These are phyloP conservation scores for Candida bentonensis DNA, from an alignment of 805 yeast genomes.

Conservation along the genomic window DNA sequence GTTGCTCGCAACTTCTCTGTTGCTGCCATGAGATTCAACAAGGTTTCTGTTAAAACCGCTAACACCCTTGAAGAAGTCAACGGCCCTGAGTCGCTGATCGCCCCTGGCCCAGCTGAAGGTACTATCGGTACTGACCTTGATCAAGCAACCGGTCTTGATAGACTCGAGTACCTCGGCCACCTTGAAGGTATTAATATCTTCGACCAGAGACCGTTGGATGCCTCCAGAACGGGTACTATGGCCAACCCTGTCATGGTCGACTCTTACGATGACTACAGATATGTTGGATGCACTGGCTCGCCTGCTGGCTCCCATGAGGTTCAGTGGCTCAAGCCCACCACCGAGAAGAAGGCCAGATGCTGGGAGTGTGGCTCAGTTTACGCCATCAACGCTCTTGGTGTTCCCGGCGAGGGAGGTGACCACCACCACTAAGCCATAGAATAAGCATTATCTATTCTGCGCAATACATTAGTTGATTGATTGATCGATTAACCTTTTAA, in stretches of 20 bases:
- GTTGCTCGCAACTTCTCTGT: slow-evolving; percentile 1
- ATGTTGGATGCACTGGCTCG: slow-evolving; percentile 93
- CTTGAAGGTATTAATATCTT: slow-evolving; percentile 84
- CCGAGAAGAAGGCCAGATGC: slow-evolving; percentile 78
- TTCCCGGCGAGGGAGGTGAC: slow-evolving; percentile 40
- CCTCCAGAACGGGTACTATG: slow-evolving; percentile 83
- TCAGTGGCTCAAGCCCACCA: slow-evolving; percentile 85
- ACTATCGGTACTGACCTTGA: slow-evolving; percentile 86
- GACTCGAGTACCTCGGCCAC: slow-evolving; percentile 88
- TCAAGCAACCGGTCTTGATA: slow-evolving; percentile 96
- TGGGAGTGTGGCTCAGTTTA: slow-evolving; percentile 98
- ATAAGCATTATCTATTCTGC: neutral
- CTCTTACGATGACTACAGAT: slow-evolving; percentile 83
- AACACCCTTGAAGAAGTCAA: slow-evolving; percentile 56
- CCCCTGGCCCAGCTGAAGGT: slow-evolving; percentile 68
- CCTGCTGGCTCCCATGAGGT: slow-evolving; percentile 87
- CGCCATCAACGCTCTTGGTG: slow-evolving; percentile 78
- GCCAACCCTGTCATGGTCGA: slow-evolving; percentile 81
- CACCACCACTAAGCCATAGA: slow-evolving; percentile 24
- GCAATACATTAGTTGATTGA: no score
- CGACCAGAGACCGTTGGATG: slow-evolving; percentile 76
- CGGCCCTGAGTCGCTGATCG: slow-evolving; percentile 65
- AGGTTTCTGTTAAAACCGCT: neutral
- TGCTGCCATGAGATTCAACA: slow-evolving; percentile 5
- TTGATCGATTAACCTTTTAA: no score